These are phyloP conservation scores for Zygnema circumcarinatum DNA, from an alignment of 139 green algal genomes.

Conservation along the genomic window DNA sequence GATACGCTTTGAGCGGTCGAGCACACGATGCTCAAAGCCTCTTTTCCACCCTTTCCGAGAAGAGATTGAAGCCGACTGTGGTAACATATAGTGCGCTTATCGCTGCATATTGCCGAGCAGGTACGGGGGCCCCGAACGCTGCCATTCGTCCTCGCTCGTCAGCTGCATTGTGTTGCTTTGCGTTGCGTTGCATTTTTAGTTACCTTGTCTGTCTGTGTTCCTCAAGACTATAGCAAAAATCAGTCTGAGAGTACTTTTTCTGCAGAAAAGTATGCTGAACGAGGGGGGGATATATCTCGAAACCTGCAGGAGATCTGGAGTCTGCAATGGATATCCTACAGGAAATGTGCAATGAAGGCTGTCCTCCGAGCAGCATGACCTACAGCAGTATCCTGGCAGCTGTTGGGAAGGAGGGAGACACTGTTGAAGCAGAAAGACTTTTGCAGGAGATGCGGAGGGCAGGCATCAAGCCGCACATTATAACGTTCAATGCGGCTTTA, in stretches of 20 bases:
- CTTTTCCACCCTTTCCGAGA: not conserved
- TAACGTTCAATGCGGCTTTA: constrained; percentile 68
- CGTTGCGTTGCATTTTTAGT: not conserved
- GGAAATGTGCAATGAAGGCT: constrained; percentile 9
- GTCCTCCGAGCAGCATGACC: constrained; percentile 66
- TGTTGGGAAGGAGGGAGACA: constrained; percentile 57
- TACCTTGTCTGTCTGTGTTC: not conserved
- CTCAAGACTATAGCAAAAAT: not conserved
- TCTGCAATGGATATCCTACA: not conserved
- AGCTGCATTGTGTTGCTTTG: not conserved
- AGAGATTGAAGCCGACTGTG: not conserved
- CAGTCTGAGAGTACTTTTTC: not conserved
- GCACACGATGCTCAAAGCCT: constrained; percentile 11
- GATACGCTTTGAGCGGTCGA: constrained; percentile 6
- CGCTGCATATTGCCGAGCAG: not conserved
- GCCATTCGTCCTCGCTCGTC: not conserved
- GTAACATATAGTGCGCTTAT: not conserved
- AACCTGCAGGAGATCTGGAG: not conserved
- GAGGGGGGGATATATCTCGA: too few relatives aligned
- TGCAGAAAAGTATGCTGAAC: too few relatives aligned
- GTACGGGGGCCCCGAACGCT: not conserved
- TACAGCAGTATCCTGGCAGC: constrained; percentile 68
- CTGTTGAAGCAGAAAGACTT: constrained; percentile 1
- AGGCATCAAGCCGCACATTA: constrained; percentile 59
- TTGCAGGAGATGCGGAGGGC: constrained; percentile 39